Conservation (phyloP, 768 basidiomycete genomes). For the Agrocybe praecox region DNA sequence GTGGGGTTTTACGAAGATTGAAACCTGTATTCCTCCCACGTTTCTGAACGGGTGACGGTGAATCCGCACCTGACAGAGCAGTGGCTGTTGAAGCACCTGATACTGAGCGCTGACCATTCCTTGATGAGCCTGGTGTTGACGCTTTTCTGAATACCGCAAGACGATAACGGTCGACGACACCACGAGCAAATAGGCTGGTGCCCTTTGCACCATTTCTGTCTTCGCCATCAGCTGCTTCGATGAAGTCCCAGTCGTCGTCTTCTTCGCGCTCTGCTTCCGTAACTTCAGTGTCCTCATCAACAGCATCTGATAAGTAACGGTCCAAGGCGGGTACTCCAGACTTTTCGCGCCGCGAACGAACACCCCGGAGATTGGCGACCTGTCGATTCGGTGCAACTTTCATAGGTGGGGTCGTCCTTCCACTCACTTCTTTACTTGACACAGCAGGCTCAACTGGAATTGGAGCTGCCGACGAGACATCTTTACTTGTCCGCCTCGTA, state of each 20-base stretch:
- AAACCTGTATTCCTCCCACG: conserved; percentile 72
- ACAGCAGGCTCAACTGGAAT: conserved; percentile 6
- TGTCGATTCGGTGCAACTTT: conserved; percentile 27
- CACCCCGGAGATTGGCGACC: conserved; percentile 24
- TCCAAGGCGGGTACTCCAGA: conserved; percentile 85
- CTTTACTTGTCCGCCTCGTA: conserved; percentile 11
- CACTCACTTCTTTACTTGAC: conserved; percentile 24
- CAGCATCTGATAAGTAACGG: conserved; percentile 61
- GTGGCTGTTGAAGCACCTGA: conserved; percentile 57
- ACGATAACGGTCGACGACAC: conserved; percentile 86
- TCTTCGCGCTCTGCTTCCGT: conserved; percentile 52
- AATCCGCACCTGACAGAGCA: conserved; percentile 42
- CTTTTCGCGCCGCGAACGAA: conserved; percentile 67
- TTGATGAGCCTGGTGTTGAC: conserved; percentile 52
- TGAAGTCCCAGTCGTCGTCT: conserved; percentile 92
- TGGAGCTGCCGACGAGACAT: conserved; percentile 4
- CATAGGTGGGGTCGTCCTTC: conserved; percentile 17
- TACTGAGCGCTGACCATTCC: conserved; percentile 41
- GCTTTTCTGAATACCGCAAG: conserved; percentile 85
- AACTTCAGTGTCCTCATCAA: conserved; percentile 48
- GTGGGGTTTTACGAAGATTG: conserved; percentile 72
- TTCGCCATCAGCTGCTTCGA: conserved; percentile 80
- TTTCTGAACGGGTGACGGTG: conserved; percentile 54
- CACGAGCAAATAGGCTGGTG: conserved; percentile 85
- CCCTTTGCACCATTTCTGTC: conserved; percentile 82